Evolutionary conservation across 441 rosid species (phyloP).

Genomic region (Adansonia gregorii): DNA sequence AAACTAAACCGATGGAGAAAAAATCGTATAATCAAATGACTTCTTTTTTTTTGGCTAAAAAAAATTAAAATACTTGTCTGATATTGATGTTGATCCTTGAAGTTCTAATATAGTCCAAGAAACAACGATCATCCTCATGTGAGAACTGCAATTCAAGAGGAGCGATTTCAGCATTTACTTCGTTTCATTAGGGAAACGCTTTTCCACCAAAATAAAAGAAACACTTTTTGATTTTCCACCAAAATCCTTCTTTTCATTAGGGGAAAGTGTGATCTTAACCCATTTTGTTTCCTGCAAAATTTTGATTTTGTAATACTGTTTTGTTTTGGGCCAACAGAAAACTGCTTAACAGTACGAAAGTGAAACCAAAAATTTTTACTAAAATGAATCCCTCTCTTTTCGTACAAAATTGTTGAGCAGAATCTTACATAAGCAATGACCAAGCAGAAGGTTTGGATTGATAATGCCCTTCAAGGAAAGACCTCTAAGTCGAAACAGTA

Average conservation of each 20-base stretch:
- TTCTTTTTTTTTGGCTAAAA: not conserved
- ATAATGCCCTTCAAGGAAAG: not conserved
- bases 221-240: too few species aligned
- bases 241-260: too few species aligned
- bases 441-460: not conserved
- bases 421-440: not conserved
- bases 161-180: slow-evolving; percentile 62
- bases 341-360: not conserved
- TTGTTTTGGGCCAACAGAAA: not conserved
- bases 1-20: not conserved
- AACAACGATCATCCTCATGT: slow-evolving; percentile 35
- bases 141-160: slow-evolving; percentile 58
- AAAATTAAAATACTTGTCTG: slow-evolving; percentile 70
- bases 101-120: slow-evolving; percentile 65
- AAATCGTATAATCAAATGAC: not conserved
- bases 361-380: not conserved
- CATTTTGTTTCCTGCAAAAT: not conserved
- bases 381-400: not conserved
- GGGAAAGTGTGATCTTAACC: not conserved
- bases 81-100: slow-evolving; percentile 90
- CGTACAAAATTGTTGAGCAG: not conserved
- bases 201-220: too few species aligned
- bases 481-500: not conserved
- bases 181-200: too few species aligned
- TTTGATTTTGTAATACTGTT: not conserved